Conservation (phyloP, 2,329 filamentous ascomycete genomes). For the Exophiala oligosperma region DNA sequence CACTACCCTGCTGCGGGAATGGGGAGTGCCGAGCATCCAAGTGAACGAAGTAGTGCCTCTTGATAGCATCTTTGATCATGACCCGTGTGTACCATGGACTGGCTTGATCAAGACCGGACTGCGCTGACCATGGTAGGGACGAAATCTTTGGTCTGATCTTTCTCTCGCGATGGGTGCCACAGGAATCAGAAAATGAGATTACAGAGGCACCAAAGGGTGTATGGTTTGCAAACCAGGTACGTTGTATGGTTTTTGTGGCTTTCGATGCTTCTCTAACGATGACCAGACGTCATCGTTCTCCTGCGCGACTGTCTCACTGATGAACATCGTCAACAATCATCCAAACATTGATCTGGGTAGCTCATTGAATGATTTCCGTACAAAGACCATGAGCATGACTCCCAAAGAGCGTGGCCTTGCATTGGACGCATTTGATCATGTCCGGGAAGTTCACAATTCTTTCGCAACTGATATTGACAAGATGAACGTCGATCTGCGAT, state of each 20-base stretch:
- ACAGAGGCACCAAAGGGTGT: conserved; percentile 62
- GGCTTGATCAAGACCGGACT: conserved; percentile 19
- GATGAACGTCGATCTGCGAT: conserved; percentile 31
- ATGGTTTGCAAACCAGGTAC: conserved; percentile 93
- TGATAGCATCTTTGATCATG: conserved; percentile 47
- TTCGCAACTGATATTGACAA: conserved; percentile 62
- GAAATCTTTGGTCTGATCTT: conserved; percentile 87
- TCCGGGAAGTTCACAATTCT: conserved; percentile 83
- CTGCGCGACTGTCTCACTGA: conserved; percentile 86
- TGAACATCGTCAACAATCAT: conserved; percentile 92
- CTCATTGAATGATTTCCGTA: conserved; percentile 71
- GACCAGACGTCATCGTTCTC: conserved; percentile 73
- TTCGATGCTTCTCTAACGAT: conserved; percentile 7
- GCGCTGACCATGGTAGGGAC: conserved; percentile 49
- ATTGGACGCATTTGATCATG: conserved; percentile 71
- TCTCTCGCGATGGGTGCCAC: conserved; percentile 70
- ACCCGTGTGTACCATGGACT: conserved; percentile 48
- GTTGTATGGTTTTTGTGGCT: conserved; percentile 17
- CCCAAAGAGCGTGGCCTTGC: conserved; percentile 74
- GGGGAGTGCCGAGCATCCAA: conserved; percentile 72
- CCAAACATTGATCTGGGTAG: conserved; percentile 65
- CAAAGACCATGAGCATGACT: conserved; percentile 66
- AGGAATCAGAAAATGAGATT: conserved; percentile 53
- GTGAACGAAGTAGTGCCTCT: conserved; percentile 75
- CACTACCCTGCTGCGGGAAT: conserved; percentile 76